phyloP scores from a whole-genome alignment of 257 asterid genomes.

The Ajuga chamaepitys region DNA sequence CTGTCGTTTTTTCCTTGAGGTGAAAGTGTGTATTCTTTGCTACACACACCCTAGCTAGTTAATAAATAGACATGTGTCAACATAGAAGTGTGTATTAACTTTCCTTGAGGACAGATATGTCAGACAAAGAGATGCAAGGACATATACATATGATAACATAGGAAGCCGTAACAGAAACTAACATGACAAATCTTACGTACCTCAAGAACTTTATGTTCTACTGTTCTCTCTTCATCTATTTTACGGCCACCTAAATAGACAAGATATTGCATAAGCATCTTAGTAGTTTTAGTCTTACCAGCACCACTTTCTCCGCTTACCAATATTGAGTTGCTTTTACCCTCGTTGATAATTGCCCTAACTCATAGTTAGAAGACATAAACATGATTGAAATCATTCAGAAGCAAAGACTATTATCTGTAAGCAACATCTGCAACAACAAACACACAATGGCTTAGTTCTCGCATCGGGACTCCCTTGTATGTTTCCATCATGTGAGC shows the following conservation, averaged over 20 bases:
- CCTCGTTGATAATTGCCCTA: slow-evolving; percentile 85
- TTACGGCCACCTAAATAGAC: slow-evolving; percentile 86
- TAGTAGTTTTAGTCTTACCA: slow-evolving; percentile 90
- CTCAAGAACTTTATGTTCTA: slow-evolving; percentile 90
- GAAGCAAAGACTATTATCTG: slow-evolving; percentile 38
- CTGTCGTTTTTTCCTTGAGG: background rate
- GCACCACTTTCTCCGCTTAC: slow-evolving; percentile 98
- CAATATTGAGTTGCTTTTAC: slow-evolving; percentile 72
- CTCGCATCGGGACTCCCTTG: slow-evolving; percentile 66
- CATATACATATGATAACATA: background rate
- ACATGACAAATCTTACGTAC: slow-evolving; percentile 28
- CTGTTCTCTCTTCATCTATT: slow-evolving; percentile 75
- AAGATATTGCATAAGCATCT: slow-evolving; percentile 91
- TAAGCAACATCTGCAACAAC: slow-evolving; percentile 81
- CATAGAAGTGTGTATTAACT: no score
- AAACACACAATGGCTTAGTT: slow-evolving; percentile 78
- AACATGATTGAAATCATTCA: slow-evolving; percentile 16
- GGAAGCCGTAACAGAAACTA: slow-evolving; percentile 5
- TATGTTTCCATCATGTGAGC: slow-evolving; percentile 65
- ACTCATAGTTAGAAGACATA: slow-evolving; percentile 28
- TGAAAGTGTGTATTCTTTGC: background rate
- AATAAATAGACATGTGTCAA: no score
- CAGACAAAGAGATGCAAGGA: background rate
- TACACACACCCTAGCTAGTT: no score
- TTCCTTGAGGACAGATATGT: background rate